Evolutionary conservation across 371 early-diverging fungal species (phyloP).

Genomic region (Saksenaea oblongispora): DNA sequence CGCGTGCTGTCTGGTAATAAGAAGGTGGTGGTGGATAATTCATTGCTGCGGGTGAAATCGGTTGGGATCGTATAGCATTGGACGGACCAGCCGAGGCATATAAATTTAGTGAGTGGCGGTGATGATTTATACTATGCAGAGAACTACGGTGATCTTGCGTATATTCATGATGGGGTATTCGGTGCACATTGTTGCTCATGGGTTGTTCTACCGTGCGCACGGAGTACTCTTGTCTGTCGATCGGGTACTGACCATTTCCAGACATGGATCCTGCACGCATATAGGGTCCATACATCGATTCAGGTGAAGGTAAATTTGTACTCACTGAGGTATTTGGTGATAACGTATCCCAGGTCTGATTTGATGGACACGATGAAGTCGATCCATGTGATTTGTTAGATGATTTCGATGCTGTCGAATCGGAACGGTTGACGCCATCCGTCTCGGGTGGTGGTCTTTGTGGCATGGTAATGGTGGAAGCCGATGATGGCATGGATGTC

Average conservation of each 20-base stretch:
- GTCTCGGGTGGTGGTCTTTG: background rate
- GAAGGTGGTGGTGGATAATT: background rate
- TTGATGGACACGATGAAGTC: constrained; percentile 33
- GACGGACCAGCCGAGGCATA: constrained; percentile 2
- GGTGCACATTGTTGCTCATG: background rate
- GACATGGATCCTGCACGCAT: constrained; percentile 33
- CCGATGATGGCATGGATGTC: background rate
- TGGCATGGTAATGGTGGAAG: background rate
- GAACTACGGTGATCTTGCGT: background rate
- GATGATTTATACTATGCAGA: background rate
- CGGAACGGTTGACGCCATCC: constrained; percentile 18
- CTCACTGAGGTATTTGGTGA: constrained; percentile 27
- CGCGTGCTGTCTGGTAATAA: background rate
- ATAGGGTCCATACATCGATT: constrained; percentile 35
- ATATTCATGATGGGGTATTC: background rate
- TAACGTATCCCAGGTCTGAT: constrained; percentile 24
- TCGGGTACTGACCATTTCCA: constrained; percentile 6
- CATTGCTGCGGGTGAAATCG: background rate
- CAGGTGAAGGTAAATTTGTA: constrained; percentile 27
- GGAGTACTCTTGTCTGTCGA: background rate
- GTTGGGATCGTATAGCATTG: background rate
- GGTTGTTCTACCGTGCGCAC: background rate
- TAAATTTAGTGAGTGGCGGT: background rate
- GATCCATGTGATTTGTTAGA: constrained; percentile 35
- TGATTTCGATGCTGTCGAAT: constrained; percentile 30